These are phyloP conservation scores for Monosporascus cannonballus DNA, from an alignment of 2,329 filamentous ascomycete species.

Conservation along the genomic window DNA sequence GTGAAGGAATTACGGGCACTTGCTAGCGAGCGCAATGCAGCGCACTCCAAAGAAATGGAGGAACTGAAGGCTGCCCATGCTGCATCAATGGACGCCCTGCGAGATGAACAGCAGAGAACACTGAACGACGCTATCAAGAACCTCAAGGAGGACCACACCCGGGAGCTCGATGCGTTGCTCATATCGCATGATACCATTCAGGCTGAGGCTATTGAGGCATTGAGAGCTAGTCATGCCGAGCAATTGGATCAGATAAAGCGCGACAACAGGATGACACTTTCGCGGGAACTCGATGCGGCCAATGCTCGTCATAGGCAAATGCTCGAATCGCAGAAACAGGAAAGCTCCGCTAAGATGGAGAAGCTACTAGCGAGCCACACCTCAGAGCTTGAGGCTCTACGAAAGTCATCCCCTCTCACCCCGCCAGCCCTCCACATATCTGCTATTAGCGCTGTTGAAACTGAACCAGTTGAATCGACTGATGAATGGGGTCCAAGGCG, in stretches of 20 bases:
- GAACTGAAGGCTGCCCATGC: conserved; percentile 6
- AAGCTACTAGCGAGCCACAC: conserved; percentile 20
- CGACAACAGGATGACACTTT: conserved; percentile 15
- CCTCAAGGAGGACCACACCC: conserved; percentile 11
- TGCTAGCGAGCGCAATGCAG: not conserved
- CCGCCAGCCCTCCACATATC: conserved; percentile 35
- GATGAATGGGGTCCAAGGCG: conserved; percentile 44
- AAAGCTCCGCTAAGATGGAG: conserved; percentile 19
- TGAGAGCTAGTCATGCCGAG: conserved; percentile 14
- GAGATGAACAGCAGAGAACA: conserved; percentile 4
- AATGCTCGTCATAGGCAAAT: conserved; percentile 13
- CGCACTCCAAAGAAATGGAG: not conserved
- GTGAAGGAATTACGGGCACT: not conserved
- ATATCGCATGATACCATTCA: conserved; percentile 15
- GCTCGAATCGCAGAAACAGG: conserved; percentile 17
- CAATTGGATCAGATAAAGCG: conserved; percentile 17
- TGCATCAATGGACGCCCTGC: not conserved
- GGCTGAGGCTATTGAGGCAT: conserved; percentile 15
- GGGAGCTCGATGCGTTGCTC: conserved; percentile 18
- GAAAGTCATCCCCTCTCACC: conserved; percentile 16
- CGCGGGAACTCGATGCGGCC: conserved; percentile 14
- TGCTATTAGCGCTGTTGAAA: conserved; percentile 38
- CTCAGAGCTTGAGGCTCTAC: conserved; percentile 24
- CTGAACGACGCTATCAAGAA: conserved; percentile 6
- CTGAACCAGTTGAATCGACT: conserved; percentile 32